Evolutionary conservation across 306 rosid genomes (phyloP).

Genomic region (Cajanus cajan): DNA sequence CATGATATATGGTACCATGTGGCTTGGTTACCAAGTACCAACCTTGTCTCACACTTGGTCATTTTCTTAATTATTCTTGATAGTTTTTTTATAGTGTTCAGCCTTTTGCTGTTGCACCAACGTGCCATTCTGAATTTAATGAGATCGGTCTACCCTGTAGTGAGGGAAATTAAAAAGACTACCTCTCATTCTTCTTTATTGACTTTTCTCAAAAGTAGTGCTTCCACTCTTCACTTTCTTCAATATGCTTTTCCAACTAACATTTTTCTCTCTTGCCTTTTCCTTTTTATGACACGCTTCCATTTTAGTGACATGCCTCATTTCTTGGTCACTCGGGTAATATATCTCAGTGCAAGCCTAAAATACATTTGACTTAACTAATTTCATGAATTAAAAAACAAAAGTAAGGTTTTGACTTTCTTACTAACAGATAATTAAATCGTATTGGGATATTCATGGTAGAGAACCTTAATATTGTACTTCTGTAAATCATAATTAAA

Average conservation of each 20-base stretch:
- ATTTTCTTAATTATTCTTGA: background rate
- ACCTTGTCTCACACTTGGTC: background rate
- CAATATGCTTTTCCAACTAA: slow-evolving; percentile 16
- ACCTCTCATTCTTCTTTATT: background rate
- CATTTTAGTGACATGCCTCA: background rate
- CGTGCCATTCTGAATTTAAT: background rate
- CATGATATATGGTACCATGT: background rate
- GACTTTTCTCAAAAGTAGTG: background rate
- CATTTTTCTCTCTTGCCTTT: background rate
- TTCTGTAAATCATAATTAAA: background rate
- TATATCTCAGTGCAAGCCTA: background rate
- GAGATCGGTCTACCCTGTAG: background rate
- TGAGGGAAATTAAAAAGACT: background rate
- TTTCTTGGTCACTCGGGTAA: background rate
- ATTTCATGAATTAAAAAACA: background rate
- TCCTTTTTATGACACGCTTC: slow-evolving; percentile 2
- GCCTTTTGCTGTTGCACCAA: background rate
- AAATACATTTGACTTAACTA: background rate
- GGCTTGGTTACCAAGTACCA: background rate
- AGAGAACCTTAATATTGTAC: background rate
- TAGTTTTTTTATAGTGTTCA: background rate
- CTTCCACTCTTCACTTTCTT: slow-evolving; percentile 31
- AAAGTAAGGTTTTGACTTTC: slow-evolving; percentile 20
- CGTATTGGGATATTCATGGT: background rate
- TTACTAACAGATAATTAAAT: background rate